Evolutionary conservation across 768 basidiomycete genomes (phyloP).

Genomic region (Coprinopsis cinerea): DNA sequence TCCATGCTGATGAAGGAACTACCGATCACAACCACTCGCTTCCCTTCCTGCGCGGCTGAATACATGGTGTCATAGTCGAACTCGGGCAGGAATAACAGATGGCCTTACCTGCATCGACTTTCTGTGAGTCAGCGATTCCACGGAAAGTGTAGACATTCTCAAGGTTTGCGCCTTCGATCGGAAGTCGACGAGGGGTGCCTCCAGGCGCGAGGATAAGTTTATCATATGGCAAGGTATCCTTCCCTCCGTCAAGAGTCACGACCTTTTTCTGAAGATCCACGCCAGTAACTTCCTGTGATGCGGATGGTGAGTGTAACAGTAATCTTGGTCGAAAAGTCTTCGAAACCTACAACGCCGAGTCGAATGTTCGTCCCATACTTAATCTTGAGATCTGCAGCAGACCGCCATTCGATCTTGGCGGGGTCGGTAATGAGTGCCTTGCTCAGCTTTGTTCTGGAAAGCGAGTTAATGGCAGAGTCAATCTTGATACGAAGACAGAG

Average conservation of each 20-base stretch:
- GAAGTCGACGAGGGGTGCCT: slow-evolving; percentile 64
- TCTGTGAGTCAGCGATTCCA: slow-evolving; percentile 62
- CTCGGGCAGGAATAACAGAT: too few relatives aligned
- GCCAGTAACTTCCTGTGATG: slow-evolving; percentile 55
- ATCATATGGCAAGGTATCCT: slow-evolving; percentile 62
- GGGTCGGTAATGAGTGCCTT: slow-evolving; percentile 78
- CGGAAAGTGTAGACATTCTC: slow-evolving; percentile 77
- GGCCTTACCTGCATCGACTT: slow-evolving; percentile 57
- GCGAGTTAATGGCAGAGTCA: slow-evolving; percentile 1
- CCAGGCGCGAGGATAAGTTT: slow-evolving; percentile 79
- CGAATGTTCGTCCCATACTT: slow-evolving; percentile 67
- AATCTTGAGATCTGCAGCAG: slow-evolving; percentile 67
- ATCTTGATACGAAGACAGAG: background rate
- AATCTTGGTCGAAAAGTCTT: slow-evolving; percentile 1
- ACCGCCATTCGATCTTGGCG: slow-evolving; percentile 70
- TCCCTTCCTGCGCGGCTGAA: slow-evolving; percentile 63
- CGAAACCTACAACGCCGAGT: slow-evolving; percentile 47
- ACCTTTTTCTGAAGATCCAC: slow-evolving; percentile 58
- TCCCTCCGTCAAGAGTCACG: slow-evolving; percentile 55
- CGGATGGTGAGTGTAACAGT: background rate
- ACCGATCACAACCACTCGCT: slow-evolving; percentile 76
- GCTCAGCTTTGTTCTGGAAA: slow-evolving; percentile 82
- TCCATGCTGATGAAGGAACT: slow-evolving; percentile 93
- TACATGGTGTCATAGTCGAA: slow-evolving; percentile 5
- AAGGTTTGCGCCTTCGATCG: slow-evolving; percentile 67